These are phyloP conservation scores for Cadophora malorum DNA, from an alignment of 2,329 filamentous ascomycete species.

Conservation along the genomic window DNA sequence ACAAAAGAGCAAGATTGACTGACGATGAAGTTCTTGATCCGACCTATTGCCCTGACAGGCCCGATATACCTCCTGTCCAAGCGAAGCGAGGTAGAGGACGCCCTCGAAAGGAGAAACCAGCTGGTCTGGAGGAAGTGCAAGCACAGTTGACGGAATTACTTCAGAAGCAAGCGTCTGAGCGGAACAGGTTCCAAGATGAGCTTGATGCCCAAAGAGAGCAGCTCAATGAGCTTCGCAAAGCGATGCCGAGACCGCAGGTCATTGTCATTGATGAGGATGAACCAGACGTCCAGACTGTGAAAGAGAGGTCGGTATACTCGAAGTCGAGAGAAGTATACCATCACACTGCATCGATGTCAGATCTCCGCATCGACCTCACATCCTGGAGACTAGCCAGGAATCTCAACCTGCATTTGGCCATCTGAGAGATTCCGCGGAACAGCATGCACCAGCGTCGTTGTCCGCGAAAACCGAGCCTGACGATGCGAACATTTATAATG, in stretches of 20 bases:
- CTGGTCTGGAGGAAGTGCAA: not conserved
- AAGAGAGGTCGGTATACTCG: not conserved
- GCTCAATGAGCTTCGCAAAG: not conserved
- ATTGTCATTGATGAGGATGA: not conserved
- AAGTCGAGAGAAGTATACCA: not conserved
- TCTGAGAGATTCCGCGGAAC: not conserved
- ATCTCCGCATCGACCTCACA: not conserved
- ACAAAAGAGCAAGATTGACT: not conserved
- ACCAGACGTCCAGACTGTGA: not conserved
- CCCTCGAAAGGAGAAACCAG: not conserved
- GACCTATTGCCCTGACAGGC: not conserved
- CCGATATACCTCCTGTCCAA: not conserved
- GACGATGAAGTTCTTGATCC: not conserved
- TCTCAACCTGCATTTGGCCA: not conserved
- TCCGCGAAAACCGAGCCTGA: no score
- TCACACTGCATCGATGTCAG: not conserved
- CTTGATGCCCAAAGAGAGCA: not conserved
- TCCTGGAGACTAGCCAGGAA: no score
- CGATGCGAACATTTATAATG: no score
- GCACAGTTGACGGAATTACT: not conserved
- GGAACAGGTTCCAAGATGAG: not conserved
- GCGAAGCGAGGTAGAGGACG: not conserved
- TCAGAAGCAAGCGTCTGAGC: not conserved
- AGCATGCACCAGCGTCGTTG: no score
- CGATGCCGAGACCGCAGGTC: not conserved